Evolutionary conservation across 2,329 filamentous ascomycete species (phyloP), one percentile per base, ranked within the genome.

Genomic region (Penicillium sp.): DNA sequence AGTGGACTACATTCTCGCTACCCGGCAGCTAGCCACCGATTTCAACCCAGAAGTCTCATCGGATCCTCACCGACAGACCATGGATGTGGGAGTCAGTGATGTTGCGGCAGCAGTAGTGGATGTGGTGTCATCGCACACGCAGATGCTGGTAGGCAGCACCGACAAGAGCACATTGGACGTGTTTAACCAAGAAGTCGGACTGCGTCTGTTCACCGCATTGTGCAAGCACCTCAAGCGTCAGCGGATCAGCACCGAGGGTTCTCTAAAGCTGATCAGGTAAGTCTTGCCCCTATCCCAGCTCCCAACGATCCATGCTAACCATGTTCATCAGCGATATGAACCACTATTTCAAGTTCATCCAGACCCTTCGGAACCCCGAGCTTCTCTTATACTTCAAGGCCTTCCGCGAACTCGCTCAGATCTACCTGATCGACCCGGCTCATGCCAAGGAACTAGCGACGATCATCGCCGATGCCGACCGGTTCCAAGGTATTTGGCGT

Each of bases 171-270:
- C 96, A 82, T 86, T 99, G 25, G 94, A 99, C 69, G 94, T 99
- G 14, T 99, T 99, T 81, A 97, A 96, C 73, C 91, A 94, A 75
- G 94, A 99, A 77, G 93, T 99, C 25, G 94, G 94, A 0, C 83
- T 97, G 60, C 89, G 94, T 25, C 83, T 99, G 50, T 99, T 97
- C 76, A 87, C 89, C 20, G 89, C 90, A 18, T 81, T 99, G 49
- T 97, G 93, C 82, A 99, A 99, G 77, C 94, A 99, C 75, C 83
- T 99, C 63, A 99, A 99, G 79, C 89, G 93, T 9, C 94, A 97
- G 79, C 88, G 94, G 53, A 85, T 99, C 74, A 93, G 88, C 70
- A 90, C 91, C 25, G 88, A 91, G 58, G 94, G 94, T 53, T 90
- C 94, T 20, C 85, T 97, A 70, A 92, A 89, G 73, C 84, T 99